Evolutionary conservation across 2,329 filamentous ascomycete species (phyloP).

Genomic region (Ceratocystis lukuohia): DNA sequence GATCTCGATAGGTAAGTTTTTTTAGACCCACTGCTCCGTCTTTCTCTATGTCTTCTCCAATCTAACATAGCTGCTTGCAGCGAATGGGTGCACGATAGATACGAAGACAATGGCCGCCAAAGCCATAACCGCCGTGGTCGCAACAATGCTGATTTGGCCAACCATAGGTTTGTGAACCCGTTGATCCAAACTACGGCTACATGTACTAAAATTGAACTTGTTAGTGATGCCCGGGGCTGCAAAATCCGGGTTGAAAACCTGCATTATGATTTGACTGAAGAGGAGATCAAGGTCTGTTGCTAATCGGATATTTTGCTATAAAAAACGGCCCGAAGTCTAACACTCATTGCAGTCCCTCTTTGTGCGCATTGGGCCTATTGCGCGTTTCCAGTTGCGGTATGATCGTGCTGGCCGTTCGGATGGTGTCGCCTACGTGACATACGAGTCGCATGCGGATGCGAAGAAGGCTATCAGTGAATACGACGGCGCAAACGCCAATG

Average conservation of each 20-base stretch:
- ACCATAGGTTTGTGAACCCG: conserved; percentile 13
- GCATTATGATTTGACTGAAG: conserved; percentile 80
- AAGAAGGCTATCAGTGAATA: conserved; percentile 63
- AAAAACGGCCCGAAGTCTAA: not conserved
- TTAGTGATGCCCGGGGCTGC: conserved; percentile 42
- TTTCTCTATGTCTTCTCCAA: not conserved
- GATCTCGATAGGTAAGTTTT: conserved; percentile 55
- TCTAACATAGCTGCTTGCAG: conserved; percentile 30
- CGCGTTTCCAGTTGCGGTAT: conserved; percentile 58
- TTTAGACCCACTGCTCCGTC: not conserved
- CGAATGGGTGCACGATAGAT: conserved; percentile 92
- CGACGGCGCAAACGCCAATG: conserved; percentile 81
- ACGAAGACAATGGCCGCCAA: conserved; percentile 54
- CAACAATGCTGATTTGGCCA: conserved; percentile 24
- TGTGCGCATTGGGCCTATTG: conserved; percentile 57
- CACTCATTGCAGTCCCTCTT: conserved; percentile 40
- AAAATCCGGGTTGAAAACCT: conserved; percentile 80
- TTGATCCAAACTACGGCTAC: not conserved
- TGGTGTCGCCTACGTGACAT: conserved; percentile 73
- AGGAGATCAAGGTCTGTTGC: conserved; percentile 57
- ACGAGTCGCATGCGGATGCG: conserved; percentile 58
- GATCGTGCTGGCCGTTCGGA: conserved; percentile 82
- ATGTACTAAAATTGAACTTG: not conserved
- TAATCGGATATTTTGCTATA: not conserved
- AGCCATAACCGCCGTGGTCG: conserved; percentile 32